Base-by-base conservation (phyloP, 2,329 filamentous ascomycete genomes). In the Apiospora arundinis region DNA sequence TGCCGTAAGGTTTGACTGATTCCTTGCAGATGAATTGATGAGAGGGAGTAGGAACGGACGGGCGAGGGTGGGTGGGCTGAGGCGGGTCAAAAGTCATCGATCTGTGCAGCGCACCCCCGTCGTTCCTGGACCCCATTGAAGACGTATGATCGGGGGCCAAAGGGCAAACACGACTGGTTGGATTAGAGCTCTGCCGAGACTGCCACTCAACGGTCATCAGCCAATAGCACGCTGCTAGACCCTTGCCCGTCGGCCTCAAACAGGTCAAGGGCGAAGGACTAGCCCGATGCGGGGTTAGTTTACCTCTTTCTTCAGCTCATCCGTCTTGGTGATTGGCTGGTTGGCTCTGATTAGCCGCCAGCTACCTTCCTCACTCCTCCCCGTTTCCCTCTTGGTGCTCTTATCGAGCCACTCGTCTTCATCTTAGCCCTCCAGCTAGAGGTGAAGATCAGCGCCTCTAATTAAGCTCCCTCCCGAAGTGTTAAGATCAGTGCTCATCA, bases 21-120 rank as follows among this genome's bases (percentile, higher is more conserved):
- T 63, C 56, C 56, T 63, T 63, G 56, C 56, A 63, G 56, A 21
- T 63, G 56, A 63, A 63, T 63, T 63, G 56, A 40, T 2, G 56
- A 63, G 56, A 63, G 49, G 23, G 32, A 63, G 56, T 14, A 63
- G 4, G 56, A 63, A 63, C 18, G 16, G 28, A 63, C 8, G 14
- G 1, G 52, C 52, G 56, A 63, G 56, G 56, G 16, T 21, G 56
- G 56, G 56, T 63, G 56, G 56, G 18, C 4, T 63, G 56, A 3
- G 56, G 56, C 56, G 56, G 56, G 56, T 63, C 56, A 63, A 63
- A 63, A 63, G 56, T 12, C 18, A 9, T 63, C 56, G 56, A n/a
- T 63, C 56, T 63, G 28, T 63, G 56, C 56, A 63, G 56, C 56
- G 40, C 18, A 3, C 56, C 56, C 56, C 6, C 28, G 56, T 63